These are phyloP conservation scores for Trichoderma pleuroti DNA, from an alignment of 2,329 filamentous ascomycete genomes.

Conservation along the genomic window DNA sequence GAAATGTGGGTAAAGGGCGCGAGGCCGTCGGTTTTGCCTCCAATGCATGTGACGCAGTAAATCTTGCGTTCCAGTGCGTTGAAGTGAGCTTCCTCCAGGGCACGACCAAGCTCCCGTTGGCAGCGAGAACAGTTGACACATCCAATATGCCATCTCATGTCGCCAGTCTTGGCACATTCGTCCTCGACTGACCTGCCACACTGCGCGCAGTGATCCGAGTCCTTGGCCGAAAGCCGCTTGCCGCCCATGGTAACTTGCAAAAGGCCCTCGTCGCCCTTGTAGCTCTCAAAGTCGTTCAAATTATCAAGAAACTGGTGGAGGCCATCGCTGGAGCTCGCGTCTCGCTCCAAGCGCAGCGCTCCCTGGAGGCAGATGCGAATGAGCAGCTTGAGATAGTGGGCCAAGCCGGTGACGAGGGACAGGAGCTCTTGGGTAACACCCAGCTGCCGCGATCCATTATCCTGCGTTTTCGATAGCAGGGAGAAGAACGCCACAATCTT, in stretches of 20 bases:
- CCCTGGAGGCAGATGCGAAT: constrained; percentile 97
- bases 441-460: constrained; percentile 82
- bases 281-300: constrained; percentile 74
- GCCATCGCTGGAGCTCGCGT: constrained; percentile 69
- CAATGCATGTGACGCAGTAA: constrained; percentile 67
- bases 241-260: constrained; percentile 64
- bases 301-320: constrained; percentile 81
- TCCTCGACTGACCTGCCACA: constrained; percentile 92
- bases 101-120: constrained; percentile 61
- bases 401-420: constrained; percentile 92
- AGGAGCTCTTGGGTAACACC: constrained; percentile 97
- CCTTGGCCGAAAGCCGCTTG: constrained; percentile 64
- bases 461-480: constrained; percentile 88
- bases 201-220: constrained; percentile 77
- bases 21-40: constrained; percentile 50
- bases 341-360: constrained; percentile 83
- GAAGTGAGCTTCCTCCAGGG: constrained; percentile 67
- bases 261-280: constrained; percentile 67
- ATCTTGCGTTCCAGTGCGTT: constrained; percentile 64
- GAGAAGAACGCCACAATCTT: constrained; percentile 99
- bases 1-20: constrained; percentile 69
- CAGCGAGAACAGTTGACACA: constrained; percentile 75
- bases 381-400: constrained; percentile 94
- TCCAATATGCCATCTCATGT: constrained; percentile 77
- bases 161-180: constrained; percentile 74